Percentiles rank a stretch among this genome's conserved stretches.
Conservation (phyloP, 2,329 filamentous ascomycete genomes). For the Penicillium sp. region DNA sequence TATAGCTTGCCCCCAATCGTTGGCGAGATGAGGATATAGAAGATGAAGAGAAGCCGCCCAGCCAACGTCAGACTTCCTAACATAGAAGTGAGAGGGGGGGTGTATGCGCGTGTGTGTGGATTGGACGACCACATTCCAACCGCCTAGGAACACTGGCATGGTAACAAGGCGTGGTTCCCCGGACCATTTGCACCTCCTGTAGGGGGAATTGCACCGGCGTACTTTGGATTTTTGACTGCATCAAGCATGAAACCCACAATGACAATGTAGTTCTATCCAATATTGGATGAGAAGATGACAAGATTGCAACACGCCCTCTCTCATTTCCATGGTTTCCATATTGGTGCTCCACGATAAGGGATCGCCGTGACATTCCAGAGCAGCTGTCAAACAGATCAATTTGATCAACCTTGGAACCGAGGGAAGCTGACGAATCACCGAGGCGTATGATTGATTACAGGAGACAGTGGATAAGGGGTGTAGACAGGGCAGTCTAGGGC, state of each 20-base stretch:
- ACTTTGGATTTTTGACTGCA: constrained; percentile 6
- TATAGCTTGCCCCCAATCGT: not conserved
- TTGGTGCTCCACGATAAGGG: constrained; percentile 10
- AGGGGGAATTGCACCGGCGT: not conserved
- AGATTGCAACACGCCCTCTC: constrained; percentile 15
- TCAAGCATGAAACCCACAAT: constrained; percentile 1
- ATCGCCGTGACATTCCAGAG: constrained; percentile 18
- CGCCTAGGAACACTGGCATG: constrained; percentile 23
- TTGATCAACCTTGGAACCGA: constrained; percentile 4
- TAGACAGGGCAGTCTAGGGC: constrained; percentile 2
- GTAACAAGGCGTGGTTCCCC: constrained; percentile 24
- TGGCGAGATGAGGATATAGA: not conserved
- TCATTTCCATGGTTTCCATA: constrained; percentile 21
- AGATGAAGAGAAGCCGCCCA: not conserved
- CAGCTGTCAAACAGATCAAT: constrained; percentile 14
- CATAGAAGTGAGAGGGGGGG: constrained; percentile 1
- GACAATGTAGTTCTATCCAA: not conserved
- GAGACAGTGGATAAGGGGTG: not conserved
- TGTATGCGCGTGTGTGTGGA: constrained; percentile 8
- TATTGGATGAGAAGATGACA: not conserved
- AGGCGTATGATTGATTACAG: not conserved
- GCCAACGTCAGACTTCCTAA: constrained; percentile 1
- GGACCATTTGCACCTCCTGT: constrained; percentile 10
- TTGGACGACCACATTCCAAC: constrained; percentile 21
- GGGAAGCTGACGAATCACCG: not conserved